phyloP scores from a whole-genome alignment of 768 basidiomycete species.

The Gymnopilus dilepis region DNA sequence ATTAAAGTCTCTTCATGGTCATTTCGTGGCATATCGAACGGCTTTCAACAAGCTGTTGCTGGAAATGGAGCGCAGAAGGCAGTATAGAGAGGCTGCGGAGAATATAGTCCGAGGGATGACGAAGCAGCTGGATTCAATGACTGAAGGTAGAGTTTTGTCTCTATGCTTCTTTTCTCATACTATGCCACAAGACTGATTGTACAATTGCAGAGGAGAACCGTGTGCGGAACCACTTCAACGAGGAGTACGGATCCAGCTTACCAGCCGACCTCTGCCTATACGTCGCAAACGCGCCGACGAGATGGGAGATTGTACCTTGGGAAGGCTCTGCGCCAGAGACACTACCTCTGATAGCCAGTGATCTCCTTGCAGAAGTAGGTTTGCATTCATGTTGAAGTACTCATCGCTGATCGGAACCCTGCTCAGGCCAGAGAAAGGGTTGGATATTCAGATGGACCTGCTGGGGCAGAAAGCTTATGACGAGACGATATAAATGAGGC shows the following conservation, averaged over 20 bases:
- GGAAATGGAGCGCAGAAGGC: constrained; percentile 72
- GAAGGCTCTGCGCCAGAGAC: constrained; percentile 59
- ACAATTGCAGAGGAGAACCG: constrained; percentile 69
- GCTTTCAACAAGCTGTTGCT: constrained; percentile 77
- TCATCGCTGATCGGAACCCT: neutral
- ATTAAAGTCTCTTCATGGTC: constrained; percentile 56
- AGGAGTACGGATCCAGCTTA: constrained; percentile 72
- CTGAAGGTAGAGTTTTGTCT: constrained; percentile 54
- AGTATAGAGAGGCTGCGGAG: constrained; percentile 70
- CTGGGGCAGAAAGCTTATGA: constrained; percentile 29
- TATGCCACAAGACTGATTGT: constrained; percentile 6
- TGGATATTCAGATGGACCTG: constrained; percentile 22
- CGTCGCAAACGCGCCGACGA: constrained; percentile 75
- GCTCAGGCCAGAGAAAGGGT: constrained; percentile 31
- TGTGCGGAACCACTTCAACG: constrained; percentile 70
- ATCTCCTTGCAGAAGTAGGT: constrained; percentile 60
- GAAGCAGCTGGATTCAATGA: constrained; percentile 65
- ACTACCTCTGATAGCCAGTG: constrained; percentile 65
- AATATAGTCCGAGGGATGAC: constrained; percentile 70
- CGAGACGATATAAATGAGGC: neutral
- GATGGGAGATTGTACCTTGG: constrained; percentile 69
- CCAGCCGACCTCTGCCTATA: constrained; percentile 83
- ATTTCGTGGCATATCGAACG: constrained; percentile 70
- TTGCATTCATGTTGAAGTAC: neutral
- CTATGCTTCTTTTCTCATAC: neutral